Evolutionary conservation across 805 yeast genomes (phyloP).

Genomic region (Candida krabiensis): DNA sequence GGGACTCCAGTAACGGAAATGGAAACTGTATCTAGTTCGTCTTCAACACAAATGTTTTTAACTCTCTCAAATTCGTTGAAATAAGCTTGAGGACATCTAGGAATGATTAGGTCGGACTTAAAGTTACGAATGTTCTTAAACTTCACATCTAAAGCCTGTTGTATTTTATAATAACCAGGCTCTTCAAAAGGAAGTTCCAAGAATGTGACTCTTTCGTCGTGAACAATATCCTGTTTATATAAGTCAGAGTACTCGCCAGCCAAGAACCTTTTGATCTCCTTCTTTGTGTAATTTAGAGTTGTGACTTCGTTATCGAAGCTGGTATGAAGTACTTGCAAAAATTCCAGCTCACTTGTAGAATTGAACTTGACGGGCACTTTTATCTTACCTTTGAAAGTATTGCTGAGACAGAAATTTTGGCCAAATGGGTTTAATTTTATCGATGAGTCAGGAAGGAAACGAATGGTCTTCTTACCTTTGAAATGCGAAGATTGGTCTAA

Average conservation of each 20-base stretch:
- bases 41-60: slow-evolving; percentile 65
- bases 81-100: slow-evolving; percentile 75
- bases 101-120: slow-evolving; percentile 62
- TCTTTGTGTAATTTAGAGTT: slow-evolving; percentile 53
- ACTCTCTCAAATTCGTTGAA: slow-evolving; percentile 39
- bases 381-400: slow-evolving; percentile 30
- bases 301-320: slow-evolving; percentile 52
- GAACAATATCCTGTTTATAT: slow-evolving; percentile 13
- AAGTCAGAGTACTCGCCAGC: slow-evolving; percentile 26
- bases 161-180: slow-evolving; percentile 79
- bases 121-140: slow-evolving; percentile 57
- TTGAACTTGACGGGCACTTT: slow-evolving; percentile 76
- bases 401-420: slow-evolving; percentile 61
- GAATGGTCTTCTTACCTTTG: slow-evolving; percentile 82
- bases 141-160: slow-evolving; percentile 59
- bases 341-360: slow-evolving; percentile 70
- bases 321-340: slow-evolving; percentile 61
- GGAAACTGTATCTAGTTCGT: slow-evolving; percentile 41
- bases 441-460: slow-evolving; percentile 88
- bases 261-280: slow-evolving; percentile 46
- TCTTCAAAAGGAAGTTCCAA: slow-evolving; percentile 61
- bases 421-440: slow-evolving; percentile 78
- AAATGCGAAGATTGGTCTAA: slow-evolving; percentile 62
- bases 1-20: slow-evolving; percentile 73
- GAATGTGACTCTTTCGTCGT: slow-evolving; percentile 49